A percentile compares a stretch with the other conserved stretches of the same genome.
Conservation (phyloP, 139 green algal genomes). For the Nannochloris sp. region DNA sequence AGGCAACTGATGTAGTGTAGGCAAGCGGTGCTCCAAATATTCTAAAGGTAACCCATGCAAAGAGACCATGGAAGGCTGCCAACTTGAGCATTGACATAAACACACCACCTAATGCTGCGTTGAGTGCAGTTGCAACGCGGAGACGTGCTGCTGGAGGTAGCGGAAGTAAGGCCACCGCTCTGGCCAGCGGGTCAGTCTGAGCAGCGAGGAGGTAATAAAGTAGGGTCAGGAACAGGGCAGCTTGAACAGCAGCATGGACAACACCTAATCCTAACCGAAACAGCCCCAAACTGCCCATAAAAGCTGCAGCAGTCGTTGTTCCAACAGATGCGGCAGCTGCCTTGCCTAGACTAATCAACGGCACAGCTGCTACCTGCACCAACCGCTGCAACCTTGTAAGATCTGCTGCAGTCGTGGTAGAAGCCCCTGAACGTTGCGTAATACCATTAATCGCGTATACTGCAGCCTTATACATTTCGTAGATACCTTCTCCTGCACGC, state of each 20-base stretch:
- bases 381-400: conserved; percentile 28
- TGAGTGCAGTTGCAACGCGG: conserved; percentile 24
- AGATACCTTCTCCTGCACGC: neutral
- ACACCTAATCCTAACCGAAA: conserved; percentile 43
- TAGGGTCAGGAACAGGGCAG: conserved; percentile 37
- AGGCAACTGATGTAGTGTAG: conserved; percentile 30
- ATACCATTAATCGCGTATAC: neutral
- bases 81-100: conserved; percentile 57
- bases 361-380: conserved; percentile 20
- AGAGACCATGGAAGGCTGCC: conserved; percentile 48
- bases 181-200: conserved; percentile 38
- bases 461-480: neutral
- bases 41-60: conserved; percentile 51
- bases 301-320: conserved; percentile 40
- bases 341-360: conserved; percentile 31
- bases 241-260: conserved; percentile 32
- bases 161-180: conserved; percentile 38
- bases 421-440: neutral
- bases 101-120: conserved; percentile 31
- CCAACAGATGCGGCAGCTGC: conserved; percentile 22
- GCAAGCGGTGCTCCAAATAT: conserved; percentile 39
- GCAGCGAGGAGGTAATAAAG: conserved; percentile 51
- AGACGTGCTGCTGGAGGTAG: conserved; percentile 30
- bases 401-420: neutral
- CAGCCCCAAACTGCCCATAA: conserved; percentile 44